Evolutionary conservation across 352 stramenopile species (phyloP), one percentile per base, ranked within the genome.

Genomic region (Globisporangium cederbergense): DNA sequence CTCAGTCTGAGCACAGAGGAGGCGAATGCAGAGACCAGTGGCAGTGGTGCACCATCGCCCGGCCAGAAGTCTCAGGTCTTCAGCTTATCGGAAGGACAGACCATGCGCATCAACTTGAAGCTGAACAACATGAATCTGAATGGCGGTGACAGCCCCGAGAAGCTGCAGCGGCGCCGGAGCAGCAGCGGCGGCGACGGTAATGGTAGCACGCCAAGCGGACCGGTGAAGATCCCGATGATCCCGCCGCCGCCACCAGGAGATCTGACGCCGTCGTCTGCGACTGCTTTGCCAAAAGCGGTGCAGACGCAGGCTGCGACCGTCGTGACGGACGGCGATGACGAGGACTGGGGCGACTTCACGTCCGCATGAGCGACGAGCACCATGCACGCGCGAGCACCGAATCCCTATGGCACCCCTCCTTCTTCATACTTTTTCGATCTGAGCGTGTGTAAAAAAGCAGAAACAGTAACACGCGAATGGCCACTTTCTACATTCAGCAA

Each of bases 261-360:
- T 36, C 61, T 70, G 28, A 56, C 71, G n/a, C 36, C 61, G 0
- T 67, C 69, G 34, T 74, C 80, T 22, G 53, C 60, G 2, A 28
- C 75, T 22, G 40, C 70, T 7, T 47, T 66, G 8, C 70, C 64
- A 58, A 80, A 81, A 65, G 34, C 74, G 2, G 67, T 71, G 43
- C 76, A 77, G 62, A 78, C 74, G 14, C 74, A 70, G 30, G 71
- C 62, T 8, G 61, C 74, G 28, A 76, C 64, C n/a, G 32, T 62
- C 16, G 66, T 67, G 43, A 61, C 58, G 5, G 54, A 63, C 28
- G 76, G 83, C 14, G 82, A 88, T 45, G 86, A 91, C 62, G 62
- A 86, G 7, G 86, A 95, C 55, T 95, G 84, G 84, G 86, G 84
- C 0, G 86, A 93, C 55, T 95, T 95, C 59, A 92, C 83, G 13